Conservation (phyloP, 2,329 filamentous ascomycete genomes). For the Epichloe brachyelytri region DNA sequence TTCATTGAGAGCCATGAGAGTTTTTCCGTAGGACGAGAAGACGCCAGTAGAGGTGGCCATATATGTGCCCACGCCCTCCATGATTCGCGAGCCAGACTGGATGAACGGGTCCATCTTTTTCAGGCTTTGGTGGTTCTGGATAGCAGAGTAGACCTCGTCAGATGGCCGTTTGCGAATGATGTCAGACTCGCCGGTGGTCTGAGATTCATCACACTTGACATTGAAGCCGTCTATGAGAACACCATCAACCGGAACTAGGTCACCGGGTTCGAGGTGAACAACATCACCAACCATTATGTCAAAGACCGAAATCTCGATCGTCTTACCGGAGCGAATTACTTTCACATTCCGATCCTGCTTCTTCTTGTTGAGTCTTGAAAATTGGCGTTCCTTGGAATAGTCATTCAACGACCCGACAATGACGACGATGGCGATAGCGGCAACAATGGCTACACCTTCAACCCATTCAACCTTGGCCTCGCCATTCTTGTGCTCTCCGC, state of each 20-base stretch:
- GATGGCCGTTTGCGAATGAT: conserved; percentile 55
- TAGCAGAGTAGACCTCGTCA: conserved; percentile 56
- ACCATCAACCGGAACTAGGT: conserved; percentile 62
- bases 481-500: conserved; percentile 35
- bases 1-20: conserved; percentile 60
- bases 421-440: conserved; percentile 67
- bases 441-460: conserved; percentile 70
- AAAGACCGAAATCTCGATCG: conserved; percentile 54
- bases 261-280: conserved; percentile 59
- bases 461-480: conserved; percentile 60
- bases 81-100: conserved; percentile 68
- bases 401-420: conserved; percentile 67
- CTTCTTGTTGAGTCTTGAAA: conserved; percentile 65
- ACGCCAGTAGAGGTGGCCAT: conserved; percentile 61
- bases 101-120: conserved; percentile 75
- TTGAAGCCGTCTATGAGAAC: conserved; percentile 61
- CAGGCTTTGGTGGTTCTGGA: conserved; percentile 50
- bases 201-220: conserved; percentile 66
- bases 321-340: conserved; percentile 57
- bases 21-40: conserved; percentile 64
- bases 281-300: conserved; percentile 60
- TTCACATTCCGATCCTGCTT: conserved; percentile 66
- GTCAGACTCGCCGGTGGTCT: conserved; percentile 68
- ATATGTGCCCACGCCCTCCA: conserved; percentile 65
- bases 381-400: conserved; percentile 69